A percentile compares a stretch with the other conserved stretches of the same genome.
phyloP scores from a whole-genome alignment of 2,329 filamentous ascomycete species.

The Colletotrichum lentis region DNA sequence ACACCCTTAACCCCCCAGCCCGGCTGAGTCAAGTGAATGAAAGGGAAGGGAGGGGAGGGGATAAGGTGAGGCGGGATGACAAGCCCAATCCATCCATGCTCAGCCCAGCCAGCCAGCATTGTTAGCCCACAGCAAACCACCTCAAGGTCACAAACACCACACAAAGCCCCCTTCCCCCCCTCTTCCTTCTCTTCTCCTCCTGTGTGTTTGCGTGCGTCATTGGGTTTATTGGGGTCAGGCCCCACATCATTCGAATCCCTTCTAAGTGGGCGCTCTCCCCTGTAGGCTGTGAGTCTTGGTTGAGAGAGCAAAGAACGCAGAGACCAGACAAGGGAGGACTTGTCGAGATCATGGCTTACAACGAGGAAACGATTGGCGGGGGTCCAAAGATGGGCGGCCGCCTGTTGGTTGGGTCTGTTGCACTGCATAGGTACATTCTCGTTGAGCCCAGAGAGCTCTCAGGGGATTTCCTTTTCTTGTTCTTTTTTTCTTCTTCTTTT shows the following conservation, averaged over 20 bases:
- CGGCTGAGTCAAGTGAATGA: constrained; percentile 28
- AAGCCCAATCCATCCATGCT: constrained; percentile 12
- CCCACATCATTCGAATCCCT: constrained; percentile 18
- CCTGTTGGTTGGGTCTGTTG: constrained; percentile 9
- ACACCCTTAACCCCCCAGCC: constrained; percentile 15
- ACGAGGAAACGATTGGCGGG: constrained; percentile 23
- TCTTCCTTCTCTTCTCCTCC: neutral
- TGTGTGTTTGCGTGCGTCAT: neutral
- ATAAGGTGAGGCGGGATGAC: constrained; percentile 15
- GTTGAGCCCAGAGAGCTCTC: neutral
- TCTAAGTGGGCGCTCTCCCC: neutral
- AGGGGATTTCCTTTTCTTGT: neutral
- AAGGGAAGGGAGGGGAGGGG: constrained; percentile 10
- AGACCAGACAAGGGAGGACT: constrained; percentile 9
- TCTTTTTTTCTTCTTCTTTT: neutral
- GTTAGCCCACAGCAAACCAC: neutral
- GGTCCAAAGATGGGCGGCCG: neutral
- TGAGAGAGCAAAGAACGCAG: constrained; percentile 11
- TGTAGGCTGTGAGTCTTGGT: neutral
- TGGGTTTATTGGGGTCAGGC: neutral
- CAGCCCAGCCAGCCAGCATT: constrained; percentile 1
- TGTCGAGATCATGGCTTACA: constrained; percentile 5
- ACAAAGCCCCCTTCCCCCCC: constrained; percentile 9
- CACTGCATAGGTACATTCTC: constrained; percentile 3
- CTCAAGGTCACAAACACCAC: constrained; percentile 10